Conservation (phyloP, 345 rosid genomes). For the Lumnitzera racemosa region DNA sequence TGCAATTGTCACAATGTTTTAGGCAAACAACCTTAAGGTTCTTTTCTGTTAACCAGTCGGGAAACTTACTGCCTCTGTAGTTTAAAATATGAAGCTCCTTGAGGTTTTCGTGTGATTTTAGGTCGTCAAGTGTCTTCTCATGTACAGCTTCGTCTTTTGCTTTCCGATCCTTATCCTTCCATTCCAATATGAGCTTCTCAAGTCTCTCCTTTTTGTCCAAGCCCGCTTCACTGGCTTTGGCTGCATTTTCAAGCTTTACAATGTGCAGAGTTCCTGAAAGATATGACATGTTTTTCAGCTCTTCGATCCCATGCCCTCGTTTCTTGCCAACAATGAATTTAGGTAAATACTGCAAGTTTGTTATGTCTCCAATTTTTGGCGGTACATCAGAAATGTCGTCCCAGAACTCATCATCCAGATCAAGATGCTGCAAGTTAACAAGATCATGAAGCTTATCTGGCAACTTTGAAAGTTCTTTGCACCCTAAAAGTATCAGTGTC, state of each 20-base stretch:
- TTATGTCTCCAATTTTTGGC: conserved; percentile 11
- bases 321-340: conserved; percentile 13
- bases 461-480: conserved; percentile 8
- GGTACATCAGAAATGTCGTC: conserved; percentile 12
- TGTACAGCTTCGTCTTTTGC: conserved; percentile 3
- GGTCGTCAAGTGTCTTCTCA: conserved; percentile 11
- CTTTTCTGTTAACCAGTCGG: too few species aligned
- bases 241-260: conserved; percentile 11
- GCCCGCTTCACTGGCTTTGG: conserved; percentile 10
- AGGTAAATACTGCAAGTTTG: conserved; percentile 11
- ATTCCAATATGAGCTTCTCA: conserved; percentile 8
- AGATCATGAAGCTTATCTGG: conserved; percentile 9
- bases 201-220: conserved; percentile 9
- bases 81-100: not conserved
- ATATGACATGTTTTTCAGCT: conserved; percentile 14
- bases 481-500: conserved; percentile 10
- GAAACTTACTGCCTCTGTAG: too few species aligned
- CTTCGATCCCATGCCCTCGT: conserved; percentile 6
- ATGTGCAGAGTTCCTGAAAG: conserved; percentile 15
- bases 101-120: conserved; percentile 15
- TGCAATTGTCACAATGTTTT: conserved; percentile 11
- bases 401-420: conserved; percentile 14
- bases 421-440: conserved; percentile 10
- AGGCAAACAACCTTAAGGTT: conserved; percentile 6
- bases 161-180: conserved; percentile 8